Evolutionary conservation across 139 green algal species (phyloP).

Genomic region (Picochlorum sp.): DNA sequence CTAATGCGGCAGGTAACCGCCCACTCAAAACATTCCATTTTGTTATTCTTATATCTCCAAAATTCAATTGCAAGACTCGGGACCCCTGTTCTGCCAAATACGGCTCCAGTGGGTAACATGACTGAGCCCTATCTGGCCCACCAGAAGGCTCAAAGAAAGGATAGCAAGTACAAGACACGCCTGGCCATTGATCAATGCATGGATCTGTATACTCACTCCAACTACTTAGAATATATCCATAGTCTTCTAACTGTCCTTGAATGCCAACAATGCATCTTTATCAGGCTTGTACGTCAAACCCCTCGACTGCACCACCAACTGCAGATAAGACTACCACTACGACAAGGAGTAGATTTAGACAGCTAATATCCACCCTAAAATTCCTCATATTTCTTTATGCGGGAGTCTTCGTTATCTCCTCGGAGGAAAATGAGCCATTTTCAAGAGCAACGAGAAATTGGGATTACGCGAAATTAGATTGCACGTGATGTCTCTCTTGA

Average conservation of each 20-base stretch:
- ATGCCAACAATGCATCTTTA: constrained; percentile 37
- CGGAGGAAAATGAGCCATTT: too few species aligned
- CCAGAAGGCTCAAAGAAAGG: constrained; percentile 5
- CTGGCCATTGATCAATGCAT: constrained; percentile 27
- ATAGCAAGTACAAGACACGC: constrained; percentile 27
- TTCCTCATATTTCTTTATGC: too few species aligned
- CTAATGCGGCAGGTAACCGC: neutral
- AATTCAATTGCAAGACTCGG: constrained; percentile 32
- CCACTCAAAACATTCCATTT: constrained; percentile 21
- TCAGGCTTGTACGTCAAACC: constrained; percentile 11
- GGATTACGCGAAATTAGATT: too few species aligned
- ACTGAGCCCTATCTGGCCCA: neutral
- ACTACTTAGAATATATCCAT: constrained; percentile 15
- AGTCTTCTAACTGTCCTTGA: constrained; percentile 23
- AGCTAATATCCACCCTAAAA: too few species aligned
- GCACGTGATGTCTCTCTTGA: too few species aligned
- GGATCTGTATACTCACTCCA: constrained; percentile 32
- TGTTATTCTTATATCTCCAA: constrained; percentile 23
- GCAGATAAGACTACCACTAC: too few species aligned
- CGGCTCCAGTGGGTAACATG: constrained; percentile 6
- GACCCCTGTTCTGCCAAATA: neutral
- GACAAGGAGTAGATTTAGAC: too few species aligned
- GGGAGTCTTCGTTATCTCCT: too few species aligned
- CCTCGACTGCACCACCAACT: too few species aligned
- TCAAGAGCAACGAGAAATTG: too few species aligned